phyloP scores from a whole-genome alignment of 371 early-diverging fungal genomes.

The Lichtheimia hyalospora region DNA sequence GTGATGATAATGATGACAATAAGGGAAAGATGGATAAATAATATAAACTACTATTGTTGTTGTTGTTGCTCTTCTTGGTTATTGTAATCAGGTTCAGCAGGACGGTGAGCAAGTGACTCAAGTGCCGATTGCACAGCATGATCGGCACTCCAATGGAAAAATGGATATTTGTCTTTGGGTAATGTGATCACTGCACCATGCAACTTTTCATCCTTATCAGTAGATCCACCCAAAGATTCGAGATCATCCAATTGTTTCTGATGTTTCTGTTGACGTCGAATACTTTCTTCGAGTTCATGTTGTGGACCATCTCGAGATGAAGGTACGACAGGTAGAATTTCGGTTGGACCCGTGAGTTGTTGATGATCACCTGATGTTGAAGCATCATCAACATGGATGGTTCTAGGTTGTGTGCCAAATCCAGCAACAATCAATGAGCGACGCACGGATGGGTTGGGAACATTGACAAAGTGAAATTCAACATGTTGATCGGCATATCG shows the following conservation, averaged over 20 bases:
- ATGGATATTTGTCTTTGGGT: slow-evolving; percentile 37
- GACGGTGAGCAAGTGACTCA: not conserved
- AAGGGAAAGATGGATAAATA: too few species aligned
- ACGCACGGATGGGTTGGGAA: slow-evolving; percentile 35
- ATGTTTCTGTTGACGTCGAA: not conserved
- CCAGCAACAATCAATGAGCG: slow-evolving; percentile 38
- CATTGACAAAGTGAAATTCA: slow-evolving; percentile 53
- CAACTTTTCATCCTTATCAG: not conserved
- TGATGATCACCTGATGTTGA: not conserved
- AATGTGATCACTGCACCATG: slow-evolving; percentile 1
- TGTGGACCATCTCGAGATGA: slow-evolving; percentile 37
- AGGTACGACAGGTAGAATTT: slow-evolving; percentile 46
- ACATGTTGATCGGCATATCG: slow-evolving; percentile 55
- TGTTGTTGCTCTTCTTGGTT: not conserved
- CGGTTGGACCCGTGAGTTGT: slow-evolving; percentile 11
- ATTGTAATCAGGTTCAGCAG: not conserved
- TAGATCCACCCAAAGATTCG: not conserved
- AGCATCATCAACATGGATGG: slow-evolving; percentile 1
- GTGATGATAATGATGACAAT: too few species aligned
- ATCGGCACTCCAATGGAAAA: slow-evolving; percentile 51
- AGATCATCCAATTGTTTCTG: not conserved
- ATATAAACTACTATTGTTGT: not conserved
- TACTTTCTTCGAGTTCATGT: not conserved
- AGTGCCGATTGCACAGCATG: slow-evolving; percentile 43
- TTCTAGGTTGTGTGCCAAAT: slow-evolving; percentile 37